Conservation (phyloP, 192 early-diverging fungal genomes). For the Allomyces arbusculus region DNA sequence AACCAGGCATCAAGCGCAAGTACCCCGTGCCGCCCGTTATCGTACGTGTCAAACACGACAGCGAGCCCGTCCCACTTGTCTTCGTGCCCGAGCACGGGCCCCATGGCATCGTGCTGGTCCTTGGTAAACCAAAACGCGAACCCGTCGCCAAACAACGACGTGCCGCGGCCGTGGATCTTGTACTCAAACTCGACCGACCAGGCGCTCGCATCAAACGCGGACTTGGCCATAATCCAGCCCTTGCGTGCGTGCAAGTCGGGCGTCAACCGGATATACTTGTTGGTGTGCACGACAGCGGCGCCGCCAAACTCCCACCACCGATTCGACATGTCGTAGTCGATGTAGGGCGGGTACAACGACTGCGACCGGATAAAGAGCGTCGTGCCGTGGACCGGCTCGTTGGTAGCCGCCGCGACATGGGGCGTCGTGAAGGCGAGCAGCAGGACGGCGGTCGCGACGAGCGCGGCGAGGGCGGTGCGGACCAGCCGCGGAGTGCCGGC, state of each 20-base stretch:
- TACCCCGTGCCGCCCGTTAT: constrained; percentile 47
- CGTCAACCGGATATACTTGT: constrained; percentile 68
- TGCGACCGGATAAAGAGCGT: constrained; percentile 15
- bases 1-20: no score
- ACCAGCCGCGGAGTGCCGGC: no score
- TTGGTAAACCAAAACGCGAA: constrained; percentile 87
- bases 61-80: constrained; percentile 83
- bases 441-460: no score
- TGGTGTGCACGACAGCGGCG: constrained; percentile 72
- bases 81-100: constrained; percentile 73
- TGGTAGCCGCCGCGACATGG: no score
- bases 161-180: constrained; percentile 52
- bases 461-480: no score
- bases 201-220: constrained; percentile 28
- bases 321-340: constrained; percentile 57
- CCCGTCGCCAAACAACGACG: constrained; percentile 76
- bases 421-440: no score
- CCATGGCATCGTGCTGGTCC: constrained; percentile 33
- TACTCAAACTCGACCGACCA: constrained; percentile 90
- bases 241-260: constrained; percentile 51
- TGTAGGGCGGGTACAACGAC: constrained; percentile 31
- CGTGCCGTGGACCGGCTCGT: not conserved
- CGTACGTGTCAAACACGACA: constrained; percentile 91
- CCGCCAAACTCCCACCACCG: constrained; percentile 94
- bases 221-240: constrained; percentile 56